Conservation (phyloP, 2,329 filamentous ascomycete genomes). For the Aspergillus ochraceus region DNA sequence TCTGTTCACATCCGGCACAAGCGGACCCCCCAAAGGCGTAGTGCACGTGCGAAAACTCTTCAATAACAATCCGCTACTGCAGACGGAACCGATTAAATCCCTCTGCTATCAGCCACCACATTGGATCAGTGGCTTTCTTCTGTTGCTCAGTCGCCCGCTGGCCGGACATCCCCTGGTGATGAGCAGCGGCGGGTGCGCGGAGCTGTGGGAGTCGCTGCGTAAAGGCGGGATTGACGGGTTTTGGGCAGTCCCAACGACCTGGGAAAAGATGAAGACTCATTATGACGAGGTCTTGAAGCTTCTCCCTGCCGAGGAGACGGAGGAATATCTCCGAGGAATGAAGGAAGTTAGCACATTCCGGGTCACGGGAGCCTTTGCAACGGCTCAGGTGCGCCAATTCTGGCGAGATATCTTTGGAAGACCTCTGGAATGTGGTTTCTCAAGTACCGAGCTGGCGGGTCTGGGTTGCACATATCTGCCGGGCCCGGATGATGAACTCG, state of each 20-base stretch:
- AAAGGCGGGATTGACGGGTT: neutral
- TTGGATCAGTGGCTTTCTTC: neutral
- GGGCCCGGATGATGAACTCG: neutral
- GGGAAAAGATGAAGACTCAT: neutral
- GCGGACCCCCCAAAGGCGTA: slow-evolving; percentile 7
- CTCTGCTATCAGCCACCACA: neutral
- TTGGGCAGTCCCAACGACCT: neutral
- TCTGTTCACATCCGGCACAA: slow-evolving; percentile 10
- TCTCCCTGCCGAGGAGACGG: neutral
- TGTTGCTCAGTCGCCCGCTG: neutral
- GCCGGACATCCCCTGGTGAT: neutral
- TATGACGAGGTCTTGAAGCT: neutral
- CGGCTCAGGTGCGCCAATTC: neutral
- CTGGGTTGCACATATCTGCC: neutral
- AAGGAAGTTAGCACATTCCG: neutral
- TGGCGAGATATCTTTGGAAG: neutral
- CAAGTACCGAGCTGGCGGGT: neutral
- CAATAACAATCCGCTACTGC: neutral
- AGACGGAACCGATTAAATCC: neutral
- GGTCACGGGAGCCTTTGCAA: neutral
- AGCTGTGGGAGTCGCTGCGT: neutral
- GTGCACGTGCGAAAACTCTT: slow-evolving; percentile 1
- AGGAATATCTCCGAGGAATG: neutral
- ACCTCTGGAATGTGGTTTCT: neutral
- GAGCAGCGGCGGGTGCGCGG: neutral